Evolutionary conservation across 192 early-diverging fungal species (phyloP), one percentile per base, ranked within the genome.

Genomic region (Umbelopsis sp.): DNA sequence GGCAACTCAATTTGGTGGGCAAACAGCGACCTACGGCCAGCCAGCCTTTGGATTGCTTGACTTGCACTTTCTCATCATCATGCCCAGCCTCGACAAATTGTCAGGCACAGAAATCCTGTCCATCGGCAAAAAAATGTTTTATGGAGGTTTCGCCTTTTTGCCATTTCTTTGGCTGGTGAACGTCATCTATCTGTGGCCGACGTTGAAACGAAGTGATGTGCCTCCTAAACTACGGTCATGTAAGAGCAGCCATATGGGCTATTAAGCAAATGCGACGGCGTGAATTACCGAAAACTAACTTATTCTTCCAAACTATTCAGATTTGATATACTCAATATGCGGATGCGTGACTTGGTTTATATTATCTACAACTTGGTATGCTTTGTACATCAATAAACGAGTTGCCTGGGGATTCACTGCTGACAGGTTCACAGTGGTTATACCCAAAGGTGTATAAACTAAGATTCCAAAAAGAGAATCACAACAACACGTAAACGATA

Each of bases 111-210:
- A 87, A 61, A 83, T 89, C 50, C 76, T 91, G 10, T 46, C 66
- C n/a, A 74, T 90, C 18, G 84, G 86, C 52, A 85, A 83, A 66
- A 81, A 80, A 46, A 86, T 90, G 70, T 92, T 92, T 67, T 78
- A 72, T 49, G 82, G 78, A 5, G 85, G 85, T 0, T 84, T 81
- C 64, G 69, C 72, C 16, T 79, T 85, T 49, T 74, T 91, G 12
- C 91, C 91, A 1, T 84, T 87, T 66, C 77, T 92, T 46, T 92
- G 91, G 91, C 76, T 92, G 13, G 82, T 91, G 47, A 92, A 92
- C 71, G 78, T 86, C 66, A 74, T 90, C 21, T 89, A 92, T 68
- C 74, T 92, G 53, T 90, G 84, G 73, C 84, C 84, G 15, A 81
- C 79, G 4, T 78, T 80, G 25, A 81, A 83, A 50, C 75, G 86